phyloP scores from a whole-genome alignment of 768 basidiomycete species.

The Leucosporidium creatinivorum region DNA sequence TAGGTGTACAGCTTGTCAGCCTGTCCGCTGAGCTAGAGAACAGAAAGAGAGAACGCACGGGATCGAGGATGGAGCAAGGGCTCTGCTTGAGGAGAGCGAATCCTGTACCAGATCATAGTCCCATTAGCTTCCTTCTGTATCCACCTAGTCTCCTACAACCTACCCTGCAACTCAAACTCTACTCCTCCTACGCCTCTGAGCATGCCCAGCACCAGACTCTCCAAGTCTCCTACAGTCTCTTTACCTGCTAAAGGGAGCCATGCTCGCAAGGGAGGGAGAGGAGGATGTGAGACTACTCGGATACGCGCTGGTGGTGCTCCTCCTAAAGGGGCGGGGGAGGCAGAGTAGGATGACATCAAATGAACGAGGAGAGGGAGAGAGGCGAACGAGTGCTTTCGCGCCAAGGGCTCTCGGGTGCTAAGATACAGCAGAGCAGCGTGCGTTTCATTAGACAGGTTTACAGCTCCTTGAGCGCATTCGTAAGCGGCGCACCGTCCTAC shows the following conservation, averaged over 20 bases:
- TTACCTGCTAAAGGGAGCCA: constrained; percentile 20
- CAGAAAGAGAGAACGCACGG: constrained; percentile 1
- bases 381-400: no score
- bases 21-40: accelerated
- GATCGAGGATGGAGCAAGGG: constrained; percentile 16
- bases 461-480: no score
- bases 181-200: background rate
- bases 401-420: no score
- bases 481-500: no score
- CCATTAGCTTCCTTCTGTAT: no score
- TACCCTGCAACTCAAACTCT: constrained; percentile 23
- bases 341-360: background rate
- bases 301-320: constrained; percentile 18
- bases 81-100: constrained; percentile 15
- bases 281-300: constrained; percentile 23
- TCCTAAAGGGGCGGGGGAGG: constrained; percentile 1
- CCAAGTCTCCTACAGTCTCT: constrained; percentile 4
- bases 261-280: constrained; percentile 12
- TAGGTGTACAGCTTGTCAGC: background rate
- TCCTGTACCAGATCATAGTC: background rate
- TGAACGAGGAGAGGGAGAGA: no score
- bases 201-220: background rate
- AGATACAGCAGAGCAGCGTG: no score
- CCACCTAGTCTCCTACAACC: no score
- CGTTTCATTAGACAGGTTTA: no score